Conservation (phyloP, 768 basidiomycete genomes). For the Termitomyces bulborhizus region DNA sequence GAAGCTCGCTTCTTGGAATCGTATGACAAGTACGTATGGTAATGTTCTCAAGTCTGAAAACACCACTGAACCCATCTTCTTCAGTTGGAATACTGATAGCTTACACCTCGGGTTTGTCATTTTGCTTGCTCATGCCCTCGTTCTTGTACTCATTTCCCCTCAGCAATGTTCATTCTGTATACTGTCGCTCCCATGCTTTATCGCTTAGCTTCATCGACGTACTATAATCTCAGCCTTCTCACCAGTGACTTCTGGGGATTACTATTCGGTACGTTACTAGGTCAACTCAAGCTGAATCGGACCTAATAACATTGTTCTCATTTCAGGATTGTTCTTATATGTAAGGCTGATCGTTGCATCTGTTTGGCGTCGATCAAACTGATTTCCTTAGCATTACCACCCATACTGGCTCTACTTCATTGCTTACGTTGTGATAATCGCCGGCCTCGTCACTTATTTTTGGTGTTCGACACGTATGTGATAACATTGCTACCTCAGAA, state of each 20-base stretch:
- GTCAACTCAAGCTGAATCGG: neutral
- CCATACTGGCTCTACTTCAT: slow-evolving; percentile 91
- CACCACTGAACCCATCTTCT: neutral
- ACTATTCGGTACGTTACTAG: slow-evolving; percentile 50
- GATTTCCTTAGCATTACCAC: slow-evolving; percentile 51
- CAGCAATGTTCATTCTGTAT: slow-evolving; percentile 82
- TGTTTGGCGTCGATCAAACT: neutral
- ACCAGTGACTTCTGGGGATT: slow-evolving; percentile 87
- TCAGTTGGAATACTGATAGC: slow-evolving; percentile 41
- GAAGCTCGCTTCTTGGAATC: slow-evolving; percentile 66
- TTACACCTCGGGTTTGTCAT: slow-evolving; percentile 28
- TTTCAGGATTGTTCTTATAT: slow-evolving; percentile 43
- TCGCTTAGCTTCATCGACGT: slow-evolving; percentile 79
- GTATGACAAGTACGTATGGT: slow-evolving; percentile 49
- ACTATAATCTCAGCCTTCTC: slow-evolving; percentile 80
- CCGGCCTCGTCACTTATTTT: slow-evolving; percentile 78
- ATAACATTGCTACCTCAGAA: slow-evolving; percentile 11
- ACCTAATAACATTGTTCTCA: neutral
- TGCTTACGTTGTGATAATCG: slow-evolving; percentile 63
- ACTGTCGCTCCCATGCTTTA: slow-evolving; percentile 83
- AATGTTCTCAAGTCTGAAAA: slow-evolving; percentile 1
- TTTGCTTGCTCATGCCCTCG: neutral
- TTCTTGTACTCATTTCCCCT: neutral
- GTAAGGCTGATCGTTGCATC: slow-evolving; percentile 19
- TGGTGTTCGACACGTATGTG: slow-evolving; percentile 76